Evolutionary conservation across 331 rosid genomes (phyloP).

Genomic region (Malus hybrid): DNA sequence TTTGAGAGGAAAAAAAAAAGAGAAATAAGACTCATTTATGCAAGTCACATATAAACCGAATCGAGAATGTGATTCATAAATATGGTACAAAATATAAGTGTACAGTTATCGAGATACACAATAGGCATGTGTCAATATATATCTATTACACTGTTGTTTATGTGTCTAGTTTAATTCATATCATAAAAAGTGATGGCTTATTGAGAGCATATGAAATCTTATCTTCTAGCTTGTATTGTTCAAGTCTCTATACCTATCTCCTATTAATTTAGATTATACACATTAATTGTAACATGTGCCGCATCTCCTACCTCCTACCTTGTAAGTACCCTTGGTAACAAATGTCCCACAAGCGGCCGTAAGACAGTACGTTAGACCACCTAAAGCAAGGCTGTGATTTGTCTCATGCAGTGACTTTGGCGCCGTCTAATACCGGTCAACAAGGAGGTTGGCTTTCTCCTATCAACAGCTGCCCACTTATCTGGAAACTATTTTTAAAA

Average conservation of each 20-base stretch:
- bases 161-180: neutral
- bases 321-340: neutral
- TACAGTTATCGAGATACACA: neutral
- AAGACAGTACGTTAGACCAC: slow-evolving; percentile 3
- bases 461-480: neutral
- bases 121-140: neutral
- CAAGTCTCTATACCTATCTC: no score
- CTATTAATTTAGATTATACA: neutral
- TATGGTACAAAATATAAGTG: neutral
- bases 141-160: neutral
- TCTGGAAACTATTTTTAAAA: neutral
- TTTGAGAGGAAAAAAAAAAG: no score
- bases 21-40: no score
- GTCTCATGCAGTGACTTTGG: slow-evolving; percentile 23
- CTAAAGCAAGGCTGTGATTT: slow-evolving; percentile 13
- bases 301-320: neutral
- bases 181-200: neutral
- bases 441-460: neutral
- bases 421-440: slow-evolving; percentile 7
- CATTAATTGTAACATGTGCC: neutral
- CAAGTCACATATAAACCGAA: no score
- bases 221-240: neutral
- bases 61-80: neutral
- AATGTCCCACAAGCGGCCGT: neutral
- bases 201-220: no score